Conservation (phyloP, 805 yeast species). For the Cyberlindnera maritima region DNA sequence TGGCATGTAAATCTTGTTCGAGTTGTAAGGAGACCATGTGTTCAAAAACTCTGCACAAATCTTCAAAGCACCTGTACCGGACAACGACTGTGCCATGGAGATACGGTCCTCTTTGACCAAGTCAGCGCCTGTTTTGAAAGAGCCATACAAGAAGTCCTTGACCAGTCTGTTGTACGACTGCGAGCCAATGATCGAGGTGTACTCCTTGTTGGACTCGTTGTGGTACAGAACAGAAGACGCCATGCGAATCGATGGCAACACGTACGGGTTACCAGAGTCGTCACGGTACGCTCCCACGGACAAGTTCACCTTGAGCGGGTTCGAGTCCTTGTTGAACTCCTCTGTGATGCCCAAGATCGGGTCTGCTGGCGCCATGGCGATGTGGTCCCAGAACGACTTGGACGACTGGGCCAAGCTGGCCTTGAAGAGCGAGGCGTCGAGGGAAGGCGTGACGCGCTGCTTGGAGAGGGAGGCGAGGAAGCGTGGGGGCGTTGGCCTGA, state of each 20-base stretch:
- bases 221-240: slow-evolving; percentile 47
- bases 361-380: slow-evolving; percentile 68
- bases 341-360: slow-evolving; percentile 80
- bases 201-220: slow-evolving; percentile 63
- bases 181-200: slow-evolving; percentile 82
- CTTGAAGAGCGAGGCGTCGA: slow-evolving; percentile 2
- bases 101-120: slow-evolving; percentile 58
- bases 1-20: slow-evolving; percentile 58
- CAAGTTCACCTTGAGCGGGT: slow-evolving; percentile 51
- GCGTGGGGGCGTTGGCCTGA: background rate
- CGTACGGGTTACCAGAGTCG: slow-evolving; percentile 83
- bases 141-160: slow-evolving; percentile 67
- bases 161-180: slow-evolving; percentile 65
- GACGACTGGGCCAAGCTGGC: slow-evolving; percentile 1
- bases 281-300: slow-evolving; percentile 82
- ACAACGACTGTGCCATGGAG: slow-evolving; percentile 82
- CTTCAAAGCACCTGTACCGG: slow-evolving; percentile 94
- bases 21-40: slow-evolving; percentile 47
- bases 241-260: slow-evolving; percentile 57
- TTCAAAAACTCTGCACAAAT: slow-evolving; percentile 76
- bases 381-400: slow-evolving; percentile 15
- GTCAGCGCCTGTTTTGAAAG: slow-evolving; percentile 53
- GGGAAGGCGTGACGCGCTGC: slow-evolving; percentile 1
- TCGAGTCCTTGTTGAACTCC: slow-evolving; percentile 64
- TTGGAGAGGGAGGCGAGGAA: slow-evolving; percentile 9